Percentiles rank a stretch among this genome's conserved stretches.
These are phyloP conservation scores for Plasmodium berghei DNA, from an alignment of 169 alveolate species.

Conservation along the genomic window DNA sequence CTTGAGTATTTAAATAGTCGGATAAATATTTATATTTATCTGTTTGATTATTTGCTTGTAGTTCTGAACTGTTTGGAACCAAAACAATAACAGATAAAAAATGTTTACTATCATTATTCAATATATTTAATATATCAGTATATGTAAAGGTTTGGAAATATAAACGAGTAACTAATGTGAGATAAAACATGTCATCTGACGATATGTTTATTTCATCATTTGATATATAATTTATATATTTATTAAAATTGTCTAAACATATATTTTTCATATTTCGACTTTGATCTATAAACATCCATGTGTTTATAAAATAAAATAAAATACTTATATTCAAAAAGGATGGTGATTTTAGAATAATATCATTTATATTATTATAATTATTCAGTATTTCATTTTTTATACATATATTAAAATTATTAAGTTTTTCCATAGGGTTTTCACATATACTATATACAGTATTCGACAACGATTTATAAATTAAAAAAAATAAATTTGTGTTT, in stretches of 20 bases:
- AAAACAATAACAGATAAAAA: slow-evolving; percentile 23
- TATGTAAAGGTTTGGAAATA: slow-evolving; percentile 21
- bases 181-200: slow-evolving; percentile 18
- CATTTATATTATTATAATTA: slow-evolving; percentile 16
- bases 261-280: slow-evolving; percentile 13
- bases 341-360: slow-evolving; percentile 35
- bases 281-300: slow-evolving; percentile 4
- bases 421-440: slow-evolving; percentile 10
- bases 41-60: background rate
- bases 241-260: slow-evolving; percentile 26
- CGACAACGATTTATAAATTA: slow-evolving; percentile 10
- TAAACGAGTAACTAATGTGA: slow-evolving; percentile 21
- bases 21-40: slow-evolving; percentile 12
- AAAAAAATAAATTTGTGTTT: background rate
- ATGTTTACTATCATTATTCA: slow-evolving; percentile 13
- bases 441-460: slow-evolving; percentile 23
- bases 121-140: slow-evolving; percentile 12
- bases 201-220: slow-evolving; percentile 59
- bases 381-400: slow-evolving; percentile 14
- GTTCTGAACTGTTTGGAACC: slow-evolving; percentile 2
- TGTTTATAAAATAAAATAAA: slow-evolving; percentile 24
- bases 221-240: slow-evolving; percentile 39
- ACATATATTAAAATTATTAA: background rate
- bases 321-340: slow-evolving; percentile 48
- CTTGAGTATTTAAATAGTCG: slow-evolving; percentile 23